Base-by-base conservation (phyloP, 1,284 basidiomycete genomes). In the Ustilago cynodontis region DNA sequence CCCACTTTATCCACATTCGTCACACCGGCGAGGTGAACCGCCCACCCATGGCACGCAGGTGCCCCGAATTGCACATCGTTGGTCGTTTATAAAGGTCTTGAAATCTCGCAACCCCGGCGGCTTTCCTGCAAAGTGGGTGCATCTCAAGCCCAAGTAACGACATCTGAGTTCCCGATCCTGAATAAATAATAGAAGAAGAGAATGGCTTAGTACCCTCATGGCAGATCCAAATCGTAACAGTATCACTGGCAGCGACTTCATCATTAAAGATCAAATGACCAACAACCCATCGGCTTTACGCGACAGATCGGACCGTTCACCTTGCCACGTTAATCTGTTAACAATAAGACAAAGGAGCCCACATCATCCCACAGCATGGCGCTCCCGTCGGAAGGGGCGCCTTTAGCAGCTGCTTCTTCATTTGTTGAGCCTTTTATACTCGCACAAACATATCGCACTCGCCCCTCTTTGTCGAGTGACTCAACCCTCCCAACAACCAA, bases 381-480 rank as follows among this genome's bases (percentile, higher is more conserved):
- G n/a, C n/a, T 43, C 41, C n/a, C 41, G 41, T 43, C 41, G 41
- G 41, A 20, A 43, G 41, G 41, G n/a, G 41, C 16, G n/a, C 41
- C 41, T 43, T 43, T 11, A 43, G 41, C 41, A 43, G n/a, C n/a
- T n/a, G 41, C 20, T 2, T n/a, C 41, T 43, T 43, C 41, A 43
- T 43, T 43, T 43, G 41, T 16, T 20, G 41, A 43, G 18, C 18
- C n/a, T n/a, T n/a, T n/a, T n/a, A n/a, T n/a, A n/a, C n/a, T n/a
- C n/a, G n/a, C n/a, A n/a, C n/a, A n/a, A n/a, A n/a, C n/a, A n/a
- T n/a, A n/a, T n/a, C n/a, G n/a, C n/a, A n/a, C n/a, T n/a, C n/a
- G n/a, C n/a, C 41, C 41, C n/a, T 20, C 7, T 20, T 20, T 43
- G 7, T 43, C 41, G 41, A 43, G n/a, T 20, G 41, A 11, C 41